Evolutionary conservation across 306 rosid genomes (phyloP).

Genomic region (Vachellia collinsii): DNA sequence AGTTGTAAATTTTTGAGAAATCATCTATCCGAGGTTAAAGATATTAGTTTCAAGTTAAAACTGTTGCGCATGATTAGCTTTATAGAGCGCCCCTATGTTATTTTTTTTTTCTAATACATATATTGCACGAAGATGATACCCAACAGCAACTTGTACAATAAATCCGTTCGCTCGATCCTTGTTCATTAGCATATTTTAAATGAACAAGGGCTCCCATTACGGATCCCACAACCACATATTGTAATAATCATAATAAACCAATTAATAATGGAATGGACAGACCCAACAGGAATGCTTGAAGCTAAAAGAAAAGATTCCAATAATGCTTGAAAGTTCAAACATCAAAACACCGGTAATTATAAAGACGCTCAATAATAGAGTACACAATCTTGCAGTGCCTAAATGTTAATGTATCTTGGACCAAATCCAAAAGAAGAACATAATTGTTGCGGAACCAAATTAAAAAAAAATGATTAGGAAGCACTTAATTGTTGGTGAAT

Average conservation of each 20-base stretch:
- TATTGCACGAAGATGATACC: not conserved
- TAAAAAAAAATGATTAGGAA: constrained; percentile 18
- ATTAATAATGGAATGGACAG: too few species aligned
- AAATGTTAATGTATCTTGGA: constrained; percentile 36
- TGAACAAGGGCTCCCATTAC: not conserved
- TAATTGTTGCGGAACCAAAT: not conserved
- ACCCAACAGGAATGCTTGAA: not conserved
- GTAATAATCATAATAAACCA: not conserved
- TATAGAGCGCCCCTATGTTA: not conserved
- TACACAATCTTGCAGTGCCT: constrained; percentile 20
- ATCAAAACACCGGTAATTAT: not conserved
- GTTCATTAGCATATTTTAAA: not conserved
- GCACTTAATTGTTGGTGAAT: not conserved
- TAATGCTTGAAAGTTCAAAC: constrained; percentile 14
- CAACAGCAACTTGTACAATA: too few species aligned
- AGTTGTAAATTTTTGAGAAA: too few species aligned
- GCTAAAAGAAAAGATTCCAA: not conserved
- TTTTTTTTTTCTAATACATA: not conserved
- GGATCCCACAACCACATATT: not conserved
- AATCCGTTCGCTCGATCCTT: not conserved
- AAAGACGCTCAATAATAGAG: constrained; percentile 23
- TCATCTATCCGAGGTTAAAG: not conserved
- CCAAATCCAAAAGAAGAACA: constrained; percentile 31
- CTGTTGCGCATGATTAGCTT: not conserved
- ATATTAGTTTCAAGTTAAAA: not conserved